Percentiles rank a stretch among this genome's conserved stretches.
Conservation (phyloP, 768 basidiomycete genomes). For the Sarcodon sp. region DNA sequence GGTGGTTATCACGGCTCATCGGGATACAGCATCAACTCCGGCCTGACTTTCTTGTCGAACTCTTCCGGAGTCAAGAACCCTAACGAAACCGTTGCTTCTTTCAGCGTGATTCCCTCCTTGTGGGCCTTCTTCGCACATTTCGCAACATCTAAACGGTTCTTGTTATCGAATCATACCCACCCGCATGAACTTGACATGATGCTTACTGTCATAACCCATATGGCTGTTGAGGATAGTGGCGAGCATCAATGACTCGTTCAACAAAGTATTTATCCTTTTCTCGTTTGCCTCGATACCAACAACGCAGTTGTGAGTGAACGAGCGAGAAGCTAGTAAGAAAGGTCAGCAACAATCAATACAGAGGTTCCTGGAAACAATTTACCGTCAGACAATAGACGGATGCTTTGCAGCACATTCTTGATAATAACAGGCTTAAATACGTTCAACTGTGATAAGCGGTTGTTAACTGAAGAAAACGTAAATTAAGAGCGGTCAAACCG, state of each 20-base stretch:
- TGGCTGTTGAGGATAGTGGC: conserved; percentile 95
- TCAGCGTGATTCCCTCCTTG: conserved; percentile 92
- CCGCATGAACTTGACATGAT: background rate
- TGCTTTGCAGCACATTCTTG: conserved; percentile 94
- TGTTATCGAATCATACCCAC: background rate
- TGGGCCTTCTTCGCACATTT: conserved; percentile 99
- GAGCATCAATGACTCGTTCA: conserved; percentile 96
- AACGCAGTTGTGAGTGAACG: conserved; percentile 95
- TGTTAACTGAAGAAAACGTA: background rate
- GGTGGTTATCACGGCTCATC: conserved; percentile 25
- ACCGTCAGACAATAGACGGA: conserved; percentile 90
- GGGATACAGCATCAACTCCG: conserved; percentile 82
- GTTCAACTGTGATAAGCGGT: conserved; percentile 50
- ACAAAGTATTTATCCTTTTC: conserved; percentile 73
- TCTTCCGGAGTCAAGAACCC: conserved; percentile 82
- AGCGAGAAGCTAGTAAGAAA: conserved; percentile 51
- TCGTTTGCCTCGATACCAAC: conserved; percentile 96
- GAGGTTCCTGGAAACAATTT: conserved; percentile 9
- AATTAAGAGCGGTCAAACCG: conserved; percentile 7
- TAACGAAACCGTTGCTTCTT: conserved; percentile 84
- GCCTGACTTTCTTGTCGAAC: conserved; percentile 89
- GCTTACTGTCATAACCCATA: conserved; percentile 93
- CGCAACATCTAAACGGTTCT: conserved; percentile 65
- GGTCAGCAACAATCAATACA: conserved; percentile 2
- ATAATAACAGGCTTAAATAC: conserved; percentile 99